Conservation (phyloP, 257 asterid genomes). For the Nicotiana noctiflora region DNA sequence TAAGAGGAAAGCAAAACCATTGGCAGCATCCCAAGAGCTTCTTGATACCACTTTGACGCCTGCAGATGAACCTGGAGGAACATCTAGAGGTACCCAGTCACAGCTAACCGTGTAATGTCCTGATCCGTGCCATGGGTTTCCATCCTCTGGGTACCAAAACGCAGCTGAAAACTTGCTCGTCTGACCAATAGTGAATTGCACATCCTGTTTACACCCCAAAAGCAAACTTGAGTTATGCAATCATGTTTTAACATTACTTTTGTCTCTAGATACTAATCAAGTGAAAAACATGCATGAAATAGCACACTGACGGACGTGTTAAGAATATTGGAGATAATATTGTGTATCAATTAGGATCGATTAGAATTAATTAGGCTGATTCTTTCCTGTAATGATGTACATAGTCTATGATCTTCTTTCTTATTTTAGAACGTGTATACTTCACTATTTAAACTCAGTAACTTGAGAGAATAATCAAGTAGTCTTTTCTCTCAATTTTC, state of each 20-base stretch:
- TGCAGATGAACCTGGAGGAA: conserved; percentile 33
- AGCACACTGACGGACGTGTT: not conserved
- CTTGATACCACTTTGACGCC: conserved; percentile 27
- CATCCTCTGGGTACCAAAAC: conserved; percentile 63
- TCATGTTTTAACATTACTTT: not conserved
- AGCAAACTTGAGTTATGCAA: not conserved
- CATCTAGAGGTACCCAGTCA: conserved; percentile 63
- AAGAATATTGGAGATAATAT: too few relatives aligned
- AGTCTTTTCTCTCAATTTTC: too few relatives aligned
- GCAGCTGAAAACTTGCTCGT: conserved; percentile 71
- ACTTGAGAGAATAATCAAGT: too few relatives aligned
- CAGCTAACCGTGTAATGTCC: conserved; percentile 66
- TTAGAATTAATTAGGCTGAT: too few relatives aligned
- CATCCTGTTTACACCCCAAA: conserved; percentile 39
- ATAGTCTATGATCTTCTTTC: too few relatives aligned
- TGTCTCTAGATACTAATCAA: not conserved
- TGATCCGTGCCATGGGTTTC: conserved; percentile 74
- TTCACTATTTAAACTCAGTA: too few relatives aligned
- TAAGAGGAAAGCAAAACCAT: conserved; percentile 61
- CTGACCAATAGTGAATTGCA: conserved; percentile 62
- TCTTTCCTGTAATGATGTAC: too few relatives aligned
- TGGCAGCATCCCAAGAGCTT: conserved; percentile 74
- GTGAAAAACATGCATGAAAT: not conserved
- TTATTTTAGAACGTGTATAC: too few relatives aligned
- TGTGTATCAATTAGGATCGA: too few relatives aligned